A percentile compares a stretch with the other conserved stretches of the same genome.
Conservation (phyloP, 805 yeast species). For the Yarrowia sp. region DNA sequence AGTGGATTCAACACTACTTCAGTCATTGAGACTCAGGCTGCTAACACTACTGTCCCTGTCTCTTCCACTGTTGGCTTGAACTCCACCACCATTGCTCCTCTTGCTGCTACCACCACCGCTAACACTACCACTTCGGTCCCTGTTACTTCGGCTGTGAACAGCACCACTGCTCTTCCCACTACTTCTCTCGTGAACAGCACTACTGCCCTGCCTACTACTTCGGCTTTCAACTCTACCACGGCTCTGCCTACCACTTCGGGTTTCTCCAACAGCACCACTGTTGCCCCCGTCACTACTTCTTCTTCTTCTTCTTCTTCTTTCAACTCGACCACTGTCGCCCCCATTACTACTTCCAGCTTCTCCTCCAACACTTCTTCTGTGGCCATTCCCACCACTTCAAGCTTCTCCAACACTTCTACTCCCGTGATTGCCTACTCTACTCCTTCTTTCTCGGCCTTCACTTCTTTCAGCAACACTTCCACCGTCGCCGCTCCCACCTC, state of each 20-base stretch:
- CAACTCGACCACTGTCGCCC: neutral
- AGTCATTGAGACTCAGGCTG: neutral
- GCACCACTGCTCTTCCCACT: neutral
- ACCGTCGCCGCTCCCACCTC: neutral
- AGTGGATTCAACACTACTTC: neutral
- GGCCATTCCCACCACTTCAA: neutral
- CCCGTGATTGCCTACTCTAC: neutral
- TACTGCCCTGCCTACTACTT: neutral
- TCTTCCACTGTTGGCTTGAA: neutral
- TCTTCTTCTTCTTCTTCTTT: neutral
- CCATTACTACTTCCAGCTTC: neutral
- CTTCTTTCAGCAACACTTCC: slow-evolving; percentile 15
- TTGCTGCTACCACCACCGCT: neutral
- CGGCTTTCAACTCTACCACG: neutral
- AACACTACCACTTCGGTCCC: neutral
- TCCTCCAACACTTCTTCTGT: neutral
- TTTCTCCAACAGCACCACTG: neutral
- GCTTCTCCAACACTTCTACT: slow-evolving; percentile 5
- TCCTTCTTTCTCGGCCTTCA: slow-evolving; percentile 6
- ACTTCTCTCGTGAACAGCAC: neutral
- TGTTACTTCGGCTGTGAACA: neutral
- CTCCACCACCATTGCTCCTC: neutral
- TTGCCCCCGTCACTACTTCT: neutral
- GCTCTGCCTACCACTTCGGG: neutral
- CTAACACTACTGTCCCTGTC: neutral